Percentiles rank a stretch among this genome's conserved stretches.
These are phyloP conservation scores for Fonsecaea multimorphosa DNA, from an alignment of 2,329 filamentous ascomycete species.

Conservation along the genomic window DNA sequence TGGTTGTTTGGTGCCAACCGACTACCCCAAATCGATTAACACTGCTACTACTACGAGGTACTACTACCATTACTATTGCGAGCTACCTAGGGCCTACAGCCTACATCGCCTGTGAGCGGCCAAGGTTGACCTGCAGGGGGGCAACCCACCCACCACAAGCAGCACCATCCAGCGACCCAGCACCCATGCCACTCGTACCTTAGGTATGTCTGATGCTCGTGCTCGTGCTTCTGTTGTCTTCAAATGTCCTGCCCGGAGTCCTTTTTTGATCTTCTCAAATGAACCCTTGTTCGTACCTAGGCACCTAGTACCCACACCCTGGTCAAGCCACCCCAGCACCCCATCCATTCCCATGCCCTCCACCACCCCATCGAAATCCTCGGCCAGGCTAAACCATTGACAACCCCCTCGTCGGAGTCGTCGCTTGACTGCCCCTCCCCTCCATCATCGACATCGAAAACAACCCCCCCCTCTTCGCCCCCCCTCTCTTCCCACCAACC, in stretches of 20 bases:
- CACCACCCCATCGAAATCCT: slow-evolving; percentile 4
- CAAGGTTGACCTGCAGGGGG: background rate
- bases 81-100: slow-evolving; percentile 6
- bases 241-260: background rate
- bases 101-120: background rate
- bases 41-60: background rate
- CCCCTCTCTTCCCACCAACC: slow-evolving; percentile 8
- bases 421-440: slow-evolving; percentile 18
- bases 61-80: no score
- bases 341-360: background rate
- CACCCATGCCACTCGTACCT: slow-evolving; percentile 6
- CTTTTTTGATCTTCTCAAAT: slow-evolving; percentile 1
- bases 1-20: background rate
- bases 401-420: slow-evolving; percentile 14
- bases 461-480: slow-evolving; percentile 10
- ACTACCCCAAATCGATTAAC: slow-evolving; percentile 19
- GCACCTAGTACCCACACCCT: slow-evolving; percentile 6
- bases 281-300: slow-evolving; percentile 2
- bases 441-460: background rate
- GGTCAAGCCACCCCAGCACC: slow-evolving; percentile 14
- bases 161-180: background rate
- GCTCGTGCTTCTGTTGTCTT: slow-evolving; percentile 7
- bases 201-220: background rate
- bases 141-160: background rate
- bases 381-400: slow-evolving; percentile 12